Evolutionary conservation across 768 basidiomycete genomes (phyloP).

Genomic region (Crepidotus variabilis): DNA sequence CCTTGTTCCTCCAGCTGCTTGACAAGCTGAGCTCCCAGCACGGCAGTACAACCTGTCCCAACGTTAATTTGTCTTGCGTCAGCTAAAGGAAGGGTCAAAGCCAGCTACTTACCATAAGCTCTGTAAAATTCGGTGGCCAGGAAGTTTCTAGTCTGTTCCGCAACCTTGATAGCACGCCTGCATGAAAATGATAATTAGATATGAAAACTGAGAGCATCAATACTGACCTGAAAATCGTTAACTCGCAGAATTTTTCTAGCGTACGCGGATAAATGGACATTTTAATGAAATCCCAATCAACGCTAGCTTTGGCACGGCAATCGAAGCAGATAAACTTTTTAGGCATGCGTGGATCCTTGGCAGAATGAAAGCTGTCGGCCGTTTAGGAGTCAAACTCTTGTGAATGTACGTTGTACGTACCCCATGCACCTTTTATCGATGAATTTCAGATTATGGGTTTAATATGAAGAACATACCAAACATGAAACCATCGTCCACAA

Average conservation of each 20-base stretch:
- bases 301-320: constrained; percentile 65
- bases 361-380: constrained; percentile 54
- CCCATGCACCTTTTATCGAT: constrained; percentile 53
- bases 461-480: constrained; percentile 49
- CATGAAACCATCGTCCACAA: constrained; percentile 73
- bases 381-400: not conserved
- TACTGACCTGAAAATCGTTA: constrained; percentile 65
- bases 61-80: not conserved
- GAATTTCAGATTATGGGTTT: not conserved
- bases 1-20: constrained; percentile 72
- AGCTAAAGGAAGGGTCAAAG: not conserved
- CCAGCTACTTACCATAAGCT: constrained; percentile 45
- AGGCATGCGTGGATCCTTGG: constrained; percentile 55
- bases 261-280: constrained; percentile 53
- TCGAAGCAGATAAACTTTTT: constrained; percentile 67
- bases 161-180: constrained; percentile 70
- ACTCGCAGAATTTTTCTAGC: constrained; percentile 60
- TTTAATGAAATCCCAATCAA: constrained; percentile 68
- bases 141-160: constrained; percentile 44
- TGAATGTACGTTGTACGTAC: constrained; percentile 23
- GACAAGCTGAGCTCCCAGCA: constrained; percentile 58
- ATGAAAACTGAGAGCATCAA: not conserved
- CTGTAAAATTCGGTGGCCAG: constrained; percentile 53
- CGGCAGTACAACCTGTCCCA: constrained; percentile 29
- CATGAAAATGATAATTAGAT: not conserved